phyloP scores from a whole-genome alignment of 1,284 basidiomycete species.

The Irpex sp. region DNA sequence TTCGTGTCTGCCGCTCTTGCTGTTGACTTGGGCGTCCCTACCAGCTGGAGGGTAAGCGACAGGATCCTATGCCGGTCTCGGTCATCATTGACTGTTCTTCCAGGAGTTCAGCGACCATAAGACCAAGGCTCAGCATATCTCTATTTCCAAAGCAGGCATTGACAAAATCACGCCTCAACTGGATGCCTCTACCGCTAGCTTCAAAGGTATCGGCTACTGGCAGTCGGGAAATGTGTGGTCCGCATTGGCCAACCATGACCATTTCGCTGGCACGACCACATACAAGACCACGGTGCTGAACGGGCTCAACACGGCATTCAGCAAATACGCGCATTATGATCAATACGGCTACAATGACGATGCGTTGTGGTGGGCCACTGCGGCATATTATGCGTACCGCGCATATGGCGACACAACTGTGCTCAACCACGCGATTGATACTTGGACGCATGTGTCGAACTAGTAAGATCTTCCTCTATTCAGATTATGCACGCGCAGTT shows the following conservation, averaged over 20 bases:
- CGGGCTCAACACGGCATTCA: slow-evolving; percentile 37
- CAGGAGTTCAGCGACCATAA: not conserved
- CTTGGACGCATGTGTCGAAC: slow-evolving; percentile 41
- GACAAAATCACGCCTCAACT: not conserved
- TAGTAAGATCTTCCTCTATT: slow-evolving; percentile 28
- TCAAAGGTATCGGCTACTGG: not conserved
- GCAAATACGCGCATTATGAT: slow-evolving; percentile 34
- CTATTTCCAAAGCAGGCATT: not conserved
- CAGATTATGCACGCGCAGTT: too few relatives aligned
- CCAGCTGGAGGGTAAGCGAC: not conserved
- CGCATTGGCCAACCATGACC: not conserved
- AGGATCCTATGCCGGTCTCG: not conserved
- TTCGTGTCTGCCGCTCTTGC: not conserved
- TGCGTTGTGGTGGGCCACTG: slow-evolving; percentile 49
- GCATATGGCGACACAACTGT: slow-evolving; percentile 38
- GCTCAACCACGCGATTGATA: slow-evolving; percentile 38
- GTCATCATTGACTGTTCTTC: not conserved
- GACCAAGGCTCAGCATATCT: not conserved
- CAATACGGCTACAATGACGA: slow-evolving; percentile 42
- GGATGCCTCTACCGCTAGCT: not conserved
- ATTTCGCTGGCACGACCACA: not conserved
- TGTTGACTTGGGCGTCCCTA: not conserved
- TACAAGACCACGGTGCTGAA: slow-evolving; percentile 29
- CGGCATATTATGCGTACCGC: slow-evolving; percentile 42
- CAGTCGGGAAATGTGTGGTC: not conserved